Evolutionary conservation across 495 filamentous ascomycete species (phyloP).

Genomic region (Penicillium roqueforti): DNA sequence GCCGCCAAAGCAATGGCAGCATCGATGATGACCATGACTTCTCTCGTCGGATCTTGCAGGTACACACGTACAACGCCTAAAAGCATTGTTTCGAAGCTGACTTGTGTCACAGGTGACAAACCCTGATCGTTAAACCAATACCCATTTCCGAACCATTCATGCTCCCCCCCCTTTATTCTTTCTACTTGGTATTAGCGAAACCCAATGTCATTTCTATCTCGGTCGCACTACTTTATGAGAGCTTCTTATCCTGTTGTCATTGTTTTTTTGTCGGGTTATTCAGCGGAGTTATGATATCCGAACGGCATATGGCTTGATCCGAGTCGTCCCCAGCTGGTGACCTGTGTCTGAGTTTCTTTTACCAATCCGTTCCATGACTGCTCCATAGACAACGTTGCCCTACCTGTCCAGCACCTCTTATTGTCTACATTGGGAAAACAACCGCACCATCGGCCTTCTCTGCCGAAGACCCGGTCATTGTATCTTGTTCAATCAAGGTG

Average conservation of each 20-base stretch:
- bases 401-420: not conserved
- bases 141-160: constrained; percentile 1
- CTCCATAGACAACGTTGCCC: not conserved
- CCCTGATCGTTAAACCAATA: constrained; percentile 37
- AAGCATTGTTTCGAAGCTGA: constrained; percentile 3
- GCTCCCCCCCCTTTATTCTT: not conserved
- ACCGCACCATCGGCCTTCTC: not conserved
- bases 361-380: not conserved
- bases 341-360: constrained; percentile 6
- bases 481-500: constrained; percentile 1
- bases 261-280: constrained; percentile 22
- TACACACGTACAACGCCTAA: constrained; percentile 35
- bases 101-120: constrained; percentile 41
- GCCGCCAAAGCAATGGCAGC: constrained; percentile 91
- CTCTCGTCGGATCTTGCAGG: constrained; percentile 91
- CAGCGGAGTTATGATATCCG: constrained; percentile 30
- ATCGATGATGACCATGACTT: constrained; percentile 98
- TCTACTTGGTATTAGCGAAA: constrained; percentile 10
- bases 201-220: not conserved
- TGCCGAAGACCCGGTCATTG: not conserved
- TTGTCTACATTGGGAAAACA: not conserved
- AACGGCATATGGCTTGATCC: constrained; percentile 22
- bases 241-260: constrained; percentile 9
- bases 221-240: constrained; percentile 12
- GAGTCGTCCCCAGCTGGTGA: constrained; percentile 21